phyloP scores from a whole-genome alignment of 2,329 filamentous ascomycete species.

The Fusarium brevicatenulatum region DNA sequence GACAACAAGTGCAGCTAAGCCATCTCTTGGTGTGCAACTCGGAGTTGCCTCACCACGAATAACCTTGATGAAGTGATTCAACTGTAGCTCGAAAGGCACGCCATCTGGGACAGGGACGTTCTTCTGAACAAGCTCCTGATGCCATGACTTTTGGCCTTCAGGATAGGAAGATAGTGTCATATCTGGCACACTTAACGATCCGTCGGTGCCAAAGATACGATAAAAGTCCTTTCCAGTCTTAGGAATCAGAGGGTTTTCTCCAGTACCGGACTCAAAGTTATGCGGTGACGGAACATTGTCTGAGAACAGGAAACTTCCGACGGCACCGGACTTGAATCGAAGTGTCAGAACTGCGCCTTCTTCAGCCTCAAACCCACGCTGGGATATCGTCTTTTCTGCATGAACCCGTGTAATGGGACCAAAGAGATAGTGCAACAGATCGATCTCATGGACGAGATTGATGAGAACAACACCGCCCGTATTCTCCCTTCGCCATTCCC shows the following conservation, averaged over 20 bases:
- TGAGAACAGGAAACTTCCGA: constrained; percentile 66
- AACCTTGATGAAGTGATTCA: constrained; percentile 62
- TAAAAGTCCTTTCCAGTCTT: constrained; percentile 58
- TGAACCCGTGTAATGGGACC: constrained; percentile 62
- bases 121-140: constrained; percentile 48
- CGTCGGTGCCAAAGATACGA: constrained; percentile 64
- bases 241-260: constrained; percentile 66
- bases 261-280: constrained; percentile 66
- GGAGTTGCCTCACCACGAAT: constrained; percentile 55
- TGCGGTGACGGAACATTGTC: constrained; percentile 63
- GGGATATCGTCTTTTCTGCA: constrained; percentile 57
- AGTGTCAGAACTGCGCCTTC: constrained; percentile 66
- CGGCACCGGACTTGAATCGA: constrained; percentile 62
- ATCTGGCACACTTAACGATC: constrained; percentile 63
- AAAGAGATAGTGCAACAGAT: constrained; percentile 66
- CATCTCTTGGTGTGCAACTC: constrained; percentile 60
- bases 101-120: constrained; percentile 32
- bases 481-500: constrained; percentile 58
- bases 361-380: constrained; percentile 60
- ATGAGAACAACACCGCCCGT: constrained; percentile 63
- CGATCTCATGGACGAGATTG: constrained; percentile 70
- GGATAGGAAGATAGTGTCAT: constrained; percentile 61
- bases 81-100: constrained; percentile 62
- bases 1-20: constrained; percentile 61
- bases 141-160: constrained; percentile 54